Evolutionary conservation across 139 green algal species (phyloP).

Genomic region (Nannochloris sp.): DNA sequence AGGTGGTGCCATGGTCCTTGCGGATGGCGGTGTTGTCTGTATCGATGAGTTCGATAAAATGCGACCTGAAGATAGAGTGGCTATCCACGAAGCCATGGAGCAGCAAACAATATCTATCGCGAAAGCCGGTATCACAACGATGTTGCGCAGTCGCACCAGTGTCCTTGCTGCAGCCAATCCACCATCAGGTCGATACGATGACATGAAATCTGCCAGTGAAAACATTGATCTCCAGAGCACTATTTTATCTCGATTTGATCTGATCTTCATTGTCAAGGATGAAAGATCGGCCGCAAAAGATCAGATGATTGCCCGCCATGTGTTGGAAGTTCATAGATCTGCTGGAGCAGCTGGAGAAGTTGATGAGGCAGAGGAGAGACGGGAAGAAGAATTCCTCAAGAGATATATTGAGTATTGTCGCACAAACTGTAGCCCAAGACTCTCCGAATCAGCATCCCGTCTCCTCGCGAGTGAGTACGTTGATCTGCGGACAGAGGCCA

Average conservation of each 20-base stretch:
- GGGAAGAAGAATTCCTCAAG: conserved; percentile 72
- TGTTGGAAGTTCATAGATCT: conserved; percentile 58
- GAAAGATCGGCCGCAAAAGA: conserved; percentile 56
- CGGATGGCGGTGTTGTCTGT: conserved; percentile 94
- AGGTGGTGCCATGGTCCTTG: conserved; percentile 96
- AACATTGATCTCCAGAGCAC: conserved; percentile 99
- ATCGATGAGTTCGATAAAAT: conserved; percentile 99
- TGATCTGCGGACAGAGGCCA: conserved; percentile 68
- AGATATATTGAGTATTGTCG: conserved; percentile 91
- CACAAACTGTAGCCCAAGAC: conserved; percentile 56
- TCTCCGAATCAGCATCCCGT: conserved; percentile 54
- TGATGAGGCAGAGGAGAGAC: conserved; percentile 28
- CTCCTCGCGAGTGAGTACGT: conserved; percentile 80
- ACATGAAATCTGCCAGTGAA: conserved; percentile 78
- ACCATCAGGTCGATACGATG: conserved; percentile 81
- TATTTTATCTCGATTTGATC: conserved; percentile 97
- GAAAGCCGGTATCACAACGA: conserved; percentile 98
- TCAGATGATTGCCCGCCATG: conserved; percentile 63
- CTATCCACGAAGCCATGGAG: conserved; percentile 99
- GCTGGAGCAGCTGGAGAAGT: conserved; percentile 18
- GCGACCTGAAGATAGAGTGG: conserved; percentile 90
- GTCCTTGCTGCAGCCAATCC: conserved; percentile 97
- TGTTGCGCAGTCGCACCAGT: conserved; percentile 84
- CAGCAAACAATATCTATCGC: conserved; percentile 99
- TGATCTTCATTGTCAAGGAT: conserved; percentile 99